Evolutionary conservation across 371 early-diverging fungal genomes (phyloP).

Genomic region (Apophysomyces variabilis): DNA sequence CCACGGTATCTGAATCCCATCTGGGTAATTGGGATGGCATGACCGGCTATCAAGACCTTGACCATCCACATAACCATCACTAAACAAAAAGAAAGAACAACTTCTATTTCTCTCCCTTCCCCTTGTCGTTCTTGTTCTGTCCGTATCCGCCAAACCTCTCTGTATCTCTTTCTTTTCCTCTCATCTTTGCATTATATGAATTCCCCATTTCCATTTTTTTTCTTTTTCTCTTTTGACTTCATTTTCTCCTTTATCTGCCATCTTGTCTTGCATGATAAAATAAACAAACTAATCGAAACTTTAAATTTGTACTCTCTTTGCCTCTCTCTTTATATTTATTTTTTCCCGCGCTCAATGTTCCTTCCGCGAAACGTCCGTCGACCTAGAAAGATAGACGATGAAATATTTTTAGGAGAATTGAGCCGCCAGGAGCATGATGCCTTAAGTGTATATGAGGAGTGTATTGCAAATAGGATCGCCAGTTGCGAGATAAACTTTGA

Average conservation of each 20-base stretch:
- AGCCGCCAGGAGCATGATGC: slow-evolving; percentile 61
- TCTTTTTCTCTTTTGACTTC: neutral
- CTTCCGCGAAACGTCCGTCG: neutral
- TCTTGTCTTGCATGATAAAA: neutral
- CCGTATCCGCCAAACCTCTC: neutral
- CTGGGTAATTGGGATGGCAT: slow-evolving; percentile 53
- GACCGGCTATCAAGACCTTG: slow-evolving; percentile 48
- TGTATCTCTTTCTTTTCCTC: neutral
- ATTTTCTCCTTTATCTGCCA: too few relatives aligned
- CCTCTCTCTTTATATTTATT: too few relatives aligned
- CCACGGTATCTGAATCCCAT: neutral
- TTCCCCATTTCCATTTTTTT: neutral
- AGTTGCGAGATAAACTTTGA: slow-evolving; percentile 47
- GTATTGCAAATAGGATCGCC: slow-evolving; percentile 66
- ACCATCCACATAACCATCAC: slow-evolving; percentile 20
- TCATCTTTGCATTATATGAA: neutral
- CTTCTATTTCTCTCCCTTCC: too few relatives aligned
- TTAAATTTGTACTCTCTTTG: neutral
- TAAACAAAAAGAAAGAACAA: neutral
- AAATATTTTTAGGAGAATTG: neutral
- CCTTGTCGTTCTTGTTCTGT: too few relatives aligned
- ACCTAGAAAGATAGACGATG: neutral
- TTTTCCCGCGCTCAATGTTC: neutral
- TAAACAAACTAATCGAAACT: neutral
- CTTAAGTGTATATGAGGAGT: slow-evolving; percentile 62